A percentile compares a stretch with the other conserved stretches of the same genome.
phyloP scores from a whole-genome alignment of 768 basidiomycete species.

The Lentinula edodes region DNA sequence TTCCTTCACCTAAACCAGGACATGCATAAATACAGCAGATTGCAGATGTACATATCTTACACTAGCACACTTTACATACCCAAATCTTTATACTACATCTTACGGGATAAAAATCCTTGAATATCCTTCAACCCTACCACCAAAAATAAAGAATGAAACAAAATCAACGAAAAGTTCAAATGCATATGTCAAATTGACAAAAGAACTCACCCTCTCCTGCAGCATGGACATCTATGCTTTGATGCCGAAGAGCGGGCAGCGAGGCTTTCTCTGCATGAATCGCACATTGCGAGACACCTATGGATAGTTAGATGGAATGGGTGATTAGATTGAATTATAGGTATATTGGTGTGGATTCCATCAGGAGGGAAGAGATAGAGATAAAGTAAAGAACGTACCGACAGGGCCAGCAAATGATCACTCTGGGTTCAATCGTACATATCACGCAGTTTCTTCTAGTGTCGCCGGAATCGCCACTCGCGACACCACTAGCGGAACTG shows the following conservation, averaged over 20 bases:
- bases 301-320: slow-evolving; percentile 12
- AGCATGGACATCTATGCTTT: slow-evolving; percentile 65
- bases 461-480: slow-evolving; percentile 11
- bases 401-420: slow-evolving; percentile 85
- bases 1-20: no score
- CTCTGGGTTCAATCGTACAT: slow-evolving; percentile 60
- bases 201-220: slow-evolving; percentile 42
- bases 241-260: slow-evolving; percentile 48
- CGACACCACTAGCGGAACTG: neutral
- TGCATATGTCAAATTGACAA: neutral
- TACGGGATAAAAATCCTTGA: slow-evolving; percentile 43
- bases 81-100: neutral
- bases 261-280: slow-evolving; percentile 57
- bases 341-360: no score
- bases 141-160: neutral
- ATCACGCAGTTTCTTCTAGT: slow-evolving; percentile 50
- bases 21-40: no score
- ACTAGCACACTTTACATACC: neutral
- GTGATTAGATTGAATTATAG: neutral
- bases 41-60: neutral
- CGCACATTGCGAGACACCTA: slow-evolving; percentile 58
- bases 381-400: slow-evolving; percentile 35
- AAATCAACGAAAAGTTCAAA: neutral
- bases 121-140: slow-evolving; percentile 41
- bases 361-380: slow-evolving; percentile 4